Evolutionary conservation across 164 flowering plant genomes (phyloP), one percentile per base, ranked within the genome.

Genomic region (Kalanchoe fedtschenkoi): DNA sequence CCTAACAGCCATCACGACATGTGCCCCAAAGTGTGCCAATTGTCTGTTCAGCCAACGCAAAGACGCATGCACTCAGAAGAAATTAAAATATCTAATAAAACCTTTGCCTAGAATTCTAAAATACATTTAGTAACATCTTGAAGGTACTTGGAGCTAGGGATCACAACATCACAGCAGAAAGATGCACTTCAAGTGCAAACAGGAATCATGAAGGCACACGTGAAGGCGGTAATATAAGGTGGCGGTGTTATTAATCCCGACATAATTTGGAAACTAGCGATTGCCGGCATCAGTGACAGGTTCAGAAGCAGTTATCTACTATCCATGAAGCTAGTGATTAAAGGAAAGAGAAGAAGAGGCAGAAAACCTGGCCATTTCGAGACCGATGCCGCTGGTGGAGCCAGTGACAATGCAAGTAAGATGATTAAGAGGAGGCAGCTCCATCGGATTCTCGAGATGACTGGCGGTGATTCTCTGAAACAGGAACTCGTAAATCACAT

Each of bases 1-100:
- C 70, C 97, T 82, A 28, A 88, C 96, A 0, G 98, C 98, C 98
- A 93, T 88, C 16, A 93, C 83, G 33, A 93, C 90, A 73, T 90
- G 98, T 11, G 88, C 96, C 44, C 96, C 97, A 22, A 87, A 62
- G 69, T 88, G 87, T n/a, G 97, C 97, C 75, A 93, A 67, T 72
- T 90, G 96, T 77, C 96, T 88, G 67, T 62, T 42, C 54, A 64
- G 53, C 17, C 60, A 51, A 6, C 26, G 17, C 47, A 57, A 44
- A 26, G 29, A 61, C 55, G 7, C 7, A 32, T 32, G 10, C 37
- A 58, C 9, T n/a, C n/a, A 7, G 4, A 22, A 58, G 38, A n/a
- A 58, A 56, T 9, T 11, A 29, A n/a, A n/a, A n/a, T n/a, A 26
- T 16, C 6, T 6, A 28, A 55, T 4, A 55, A 28, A 28, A 55